Evolutionary conservation across 2,329 filamentous ascomycete genomes (phyloP).

Genomic region (Aspergillus floridensis): DNA sequence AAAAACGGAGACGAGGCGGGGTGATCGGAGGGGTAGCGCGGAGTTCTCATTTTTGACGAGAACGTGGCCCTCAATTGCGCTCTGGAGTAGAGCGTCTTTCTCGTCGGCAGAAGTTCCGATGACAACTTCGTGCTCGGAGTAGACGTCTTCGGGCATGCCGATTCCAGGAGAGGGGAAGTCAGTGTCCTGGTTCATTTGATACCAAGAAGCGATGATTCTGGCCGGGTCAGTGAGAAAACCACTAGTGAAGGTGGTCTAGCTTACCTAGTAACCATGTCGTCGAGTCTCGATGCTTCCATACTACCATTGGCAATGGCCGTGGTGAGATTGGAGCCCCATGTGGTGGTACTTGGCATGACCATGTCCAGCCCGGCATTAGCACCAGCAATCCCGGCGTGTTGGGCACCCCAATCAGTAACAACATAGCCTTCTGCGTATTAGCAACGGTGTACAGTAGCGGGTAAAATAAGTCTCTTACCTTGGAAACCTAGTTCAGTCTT

Average conservation of each 20-base stretch:
- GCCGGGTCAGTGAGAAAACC: neutral
- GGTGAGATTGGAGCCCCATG: slow-evolving; percentile 42
- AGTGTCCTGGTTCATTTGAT: slow-evolving; percentile 27
- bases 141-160: slow-evolving; percentile 22
- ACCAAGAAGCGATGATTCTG: slow-evolving; percentile 48
- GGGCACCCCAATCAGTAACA: slow-evolving; percentile 74
- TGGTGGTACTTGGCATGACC: slow-evolving; percentile 19
- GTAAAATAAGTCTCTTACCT: slow-evolving; percentile 33
- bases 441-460: neutral
- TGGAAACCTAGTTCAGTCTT: slow-evolving; percentile 76
- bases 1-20: slow-evolving; percentile 24
- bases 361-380: slow-evolving; percentile 29
- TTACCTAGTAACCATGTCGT: slow-evolving; percentile 58
- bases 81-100: slow-evolving; percentile 41
- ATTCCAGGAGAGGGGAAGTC: slow-evolving; percentile 21
- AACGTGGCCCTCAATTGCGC: slow-evolving; percentile 59
- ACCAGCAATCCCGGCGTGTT: slow-evolving; percentile 53
- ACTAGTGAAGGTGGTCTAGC: neutral
- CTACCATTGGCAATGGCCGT: slow-evolving; percentile 61
- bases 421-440: slow-evolving; percentile 61
- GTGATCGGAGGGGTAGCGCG: slow-evolving; percentile 47
- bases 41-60: slow-evolving; percentile 52
- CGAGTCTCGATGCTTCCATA: slow-evolving; percentile 51
- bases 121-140: slow-evolving; percentile 16
- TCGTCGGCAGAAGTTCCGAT: slow-evolving; percentile 49